These are phyloP conservation scores for Setaria viridis DNA, from an alignment of 202 grass and related monocot genomes.

Conservation along the genomic window DNA sequence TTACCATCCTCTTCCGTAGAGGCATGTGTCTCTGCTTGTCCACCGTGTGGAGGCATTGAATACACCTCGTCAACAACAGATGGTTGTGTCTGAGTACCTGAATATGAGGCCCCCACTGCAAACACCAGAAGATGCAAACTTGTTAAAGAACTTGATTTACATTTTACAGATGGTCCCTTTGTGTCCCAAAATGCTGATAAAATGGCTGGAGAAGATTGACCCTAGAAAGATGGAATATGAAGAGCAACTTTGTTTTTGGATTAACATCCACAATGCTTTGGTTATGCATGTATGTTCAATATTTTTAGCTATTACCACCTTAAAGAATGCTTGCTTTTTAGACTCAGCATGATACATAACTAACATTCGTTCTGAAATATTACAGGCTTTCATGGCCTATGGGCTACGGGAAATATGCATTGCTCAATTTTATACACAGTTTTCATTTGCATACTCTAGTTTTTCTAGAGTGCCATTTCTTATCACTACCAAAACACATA, in stretches of 20 bases:
- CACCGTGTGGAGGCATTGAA: too few species aligned
- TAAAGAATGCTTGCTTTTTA: slow-evolving; percentile 31
- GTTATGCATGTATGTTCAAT: slow-evolving; percentile 90
- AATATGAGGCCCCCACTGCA: too few species aligned
- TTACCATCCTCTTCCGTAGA: too few species aligned
- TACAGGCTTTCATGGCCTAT: slow-evolving; percentile 96
- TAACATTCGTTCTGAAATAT: slow-evolving; percentile 47
- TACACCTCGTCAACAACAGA: too few species aligned
- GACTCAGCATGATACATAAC: slow-evolving; percentile 10
- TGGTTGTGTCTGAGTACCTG: too few species aligned
- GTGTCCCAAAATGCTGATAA: slow-evolving; percentile 70
- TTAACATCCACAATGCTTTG: slow-evolving; percentile 98
- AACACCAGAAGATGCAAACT: too few species aligned
- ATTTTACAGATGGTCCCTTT: slow-evolving; percentile 12
- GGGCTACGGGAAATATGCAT: slow-evolving; percentile 86
- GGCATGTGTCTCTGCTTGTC: too few species aligned
- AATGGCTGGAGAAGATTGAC: slow-evolving; percentile 80
- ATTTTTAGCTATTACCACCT: slow-evolving; percentile 5
- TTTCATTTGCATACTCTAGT: too few species aligned
- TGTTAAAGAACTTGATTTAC: slow-evolving; percentile 19
- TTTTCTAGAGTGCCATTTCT: too few species aligned
- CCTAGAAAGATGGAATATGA: slow-evolving; percentile 78
- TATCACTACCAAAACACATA: too few species aligned
- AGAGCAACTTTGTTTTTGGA: slow-evolving; percentile 94
- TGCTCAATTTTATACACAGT: too few species aligned